A percentile compares a stretch with the other conserved stretches of the same genome.
Conservation (phyloP, 352 stramenopile species). For the Blastocystis hominis region DNA sequence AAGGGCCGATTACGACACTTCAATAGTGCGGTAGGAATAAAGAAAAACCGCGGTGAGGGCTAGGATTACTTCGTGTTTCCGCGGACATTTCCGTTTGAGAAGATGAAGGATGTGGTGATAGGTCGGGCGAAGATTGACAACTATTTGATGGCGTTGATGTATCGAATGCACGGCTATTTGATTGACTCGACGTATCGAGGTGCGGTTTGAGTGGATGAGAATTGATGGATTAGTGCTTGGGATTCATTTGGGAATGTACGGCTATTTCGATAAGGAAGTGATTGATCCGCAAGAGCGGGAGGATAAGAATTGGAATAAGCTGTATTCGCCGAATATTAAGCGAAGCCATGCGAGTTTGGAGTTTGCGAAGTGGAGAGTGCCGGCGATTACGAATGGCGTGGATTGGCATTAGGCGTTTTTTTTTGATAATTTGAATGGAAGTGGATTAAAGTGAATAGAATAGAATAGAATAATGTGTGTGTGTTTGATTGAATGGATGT, state of each 20-base stretch:
- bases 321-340: constrained; percentile 5
- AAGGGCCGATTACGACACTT: not conserved
- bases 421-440: not conserved
- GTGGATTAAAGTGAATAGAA: not conserved
- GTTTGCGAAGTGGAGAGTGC: constrained; percentile 9
- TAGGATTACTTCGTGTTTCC: constrained; percentile 54
- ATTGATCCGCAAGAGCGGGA: not conserved
- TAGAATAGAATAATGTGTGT: not conserved
- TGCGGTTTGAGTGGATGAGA: not conserved
- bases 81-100: not conserved
- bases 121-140: constrained; percentile 38
- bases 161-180: not conserved
- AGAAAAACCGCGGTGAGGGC: not conserved
- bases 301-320: not conserved
- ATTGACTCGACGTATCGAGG: constrained; percentile 25
- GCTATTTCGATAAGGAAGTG: constrained; percentile 2
- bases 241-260: constrained; percentile 31
- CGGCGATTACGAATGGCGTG: not conserved
- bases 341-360: not conserved
- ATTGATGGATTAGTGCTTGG: not conserved
- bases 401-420: not conserved
- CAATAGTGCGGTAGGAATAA: not conserved
- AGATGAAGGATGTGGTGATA: constrained; percentile 27
- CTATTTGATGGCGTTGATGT: constrained; percentile 45
- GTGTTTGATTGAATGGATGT: not conserved